Evolutionary conservation across 495 filamentous ascomycete genomes (phyloP), one percentile per base, ranked within the genome.

Genomic region (Xylaria bambusicola): DNA sequence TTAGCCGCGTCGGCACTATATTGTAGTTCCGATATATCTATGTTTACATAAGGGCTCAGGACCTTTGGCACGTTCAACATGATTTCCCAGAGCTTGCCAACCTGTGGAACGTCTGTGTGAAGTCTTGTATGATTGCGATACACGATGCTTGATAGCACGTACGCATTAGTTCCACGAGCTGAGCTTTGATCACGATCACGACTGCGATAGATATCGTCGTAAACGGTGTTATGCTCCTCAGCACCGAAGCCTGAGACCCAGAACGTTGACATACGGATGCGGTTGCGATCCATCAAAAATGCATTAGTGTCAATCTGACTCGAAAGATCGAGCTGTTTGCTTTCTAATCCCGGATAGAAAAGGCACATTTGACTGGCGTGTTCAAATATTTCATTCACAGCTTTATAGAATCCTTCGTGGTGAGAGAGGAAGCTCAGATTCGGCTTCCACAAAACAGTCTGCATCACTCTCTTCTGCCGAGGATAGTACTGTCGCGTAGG

Each of bases 221-320:
- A 17, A 0, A n/a, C 29, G 0, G 58, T 46, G 0, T 70, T 81
- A 60, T 76, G 66, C 10, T 66, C 47, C 60, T 86, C 84, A 0
- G 80, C 80, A 9, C 84, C 85, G 61, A 82, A 88, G 0, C 73
- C 77, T 13, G 71, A 64, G 1, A 80, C 69, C 15, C 75, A 75
- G 62, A 83, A 83, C 0, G 62, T 63, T 0, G 83, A 73, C 29
- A 76, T 74, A 3, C 84, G 74, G 56, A 83, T 77, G 1, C 62
- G 45, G 29, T 77, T 77, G 15, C 84, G 73, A 0, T 66, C 35
- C 4, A 76, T 57, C 31, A 57, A 20, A 33, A 48, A 48, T 17
- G 36, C 21, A 20, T 27, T 8, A 1, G 31, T 48, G 1, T 56
- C 29, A 6, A 47, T 56, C n/a, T 40, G 33, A 13, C 31, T 46